phyloP scores from a whole-genome alignment of 176 grass and related monocot genomes.

The Poa annua region DNA sequence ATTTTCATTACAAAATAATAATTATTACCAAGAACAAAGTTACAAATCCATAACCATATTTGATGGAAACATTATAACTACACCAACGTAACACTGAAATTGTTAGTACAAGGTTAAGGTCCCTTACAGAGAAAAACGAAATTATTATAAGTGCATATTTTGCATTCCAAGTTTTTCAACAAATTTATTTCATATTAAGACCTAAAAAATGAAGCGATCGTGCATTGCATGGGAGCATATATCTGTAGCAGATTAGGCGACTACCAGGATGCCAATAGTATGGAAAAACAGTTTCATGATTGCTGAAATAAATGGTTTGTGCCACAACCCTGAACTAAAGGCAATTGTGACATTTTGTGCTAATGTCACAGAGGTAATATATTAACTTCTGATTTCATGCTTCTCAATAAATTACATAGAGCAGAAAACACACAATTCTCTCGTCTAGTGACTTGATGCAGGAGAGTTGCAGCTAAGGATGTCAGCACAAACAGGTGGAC shows the following conservation, averaged over 20 bases:
- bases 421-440: background rate
- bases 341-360: background rate
- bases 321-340: background rate
- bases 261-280: too few species aligned
- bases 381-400: background rate
- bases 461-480: too few species aligned
- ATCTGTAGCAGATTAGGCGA: too few species aligned
- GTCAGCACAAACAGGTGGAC: too few species aligned
- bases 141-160: background rate
- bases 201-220: too few species aligned
- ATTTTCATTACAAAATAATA: constrained; percentile 10
- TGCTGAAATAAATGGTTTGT: background rate
- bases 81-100: too few species aligned
- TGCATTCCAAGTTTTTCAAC: too few species aligned
- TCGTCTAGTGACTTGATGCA: too few species aligned
- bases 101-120: too few species aligned
- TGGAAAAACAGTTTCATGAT: too few species aligned
- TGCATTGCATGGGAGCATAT: too few species aligned
- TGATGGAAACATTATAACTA: background rate
- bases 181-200: too few species aligned
- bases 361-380: constrained; percentile 3
- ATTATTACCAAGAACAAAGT: background rate
- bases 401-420: background rate
- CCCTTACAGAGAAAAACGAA: background rate
- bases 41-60: background rate